Percentiles rank a stretch among this genome's conserved stretches.
Evolutionary conservation across 2,329 filamentous ascomycete genomes (phyloP).

Genomic region (Diaporthe helianthi): DNA sequence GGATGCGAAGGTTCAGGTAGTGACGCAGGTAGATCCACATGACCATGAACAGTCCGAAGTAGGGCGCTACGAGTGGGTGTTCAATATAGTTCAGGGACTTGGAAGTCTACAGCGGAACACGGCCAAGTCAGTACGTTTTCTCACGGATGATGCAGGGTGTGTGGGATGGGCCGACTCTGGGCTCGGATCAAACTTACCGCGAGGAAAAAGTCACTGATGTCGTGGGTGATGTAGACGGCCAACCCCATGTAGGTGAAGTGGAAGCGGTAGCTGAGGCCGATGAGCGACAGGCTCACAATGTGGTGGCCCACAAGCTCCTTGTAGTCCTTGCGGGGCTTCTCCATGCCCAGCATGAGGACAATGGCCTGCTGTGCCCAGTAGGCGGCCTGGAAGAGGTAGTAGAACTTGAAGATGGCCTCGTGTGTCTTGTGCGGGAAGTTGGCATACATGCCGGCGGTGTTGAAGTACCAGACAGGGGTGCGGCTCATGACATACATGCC

Average conservation of each 20-base stretch:
- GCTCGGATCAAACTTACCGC: conserved; percentile 65
- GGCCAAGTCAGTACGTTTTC: conserved; percentile 27
- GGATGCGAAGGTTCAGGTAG: conserved; percentile 79
- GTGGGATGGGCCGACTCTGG: not conserved
- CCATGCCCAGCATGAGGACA: conserved; percentile 83
- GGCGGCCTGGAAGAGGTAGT: conserved; percentile 91
- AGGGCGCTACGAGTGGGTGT: conserved; percentile 77
- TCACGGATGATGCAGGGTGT: not conserved
- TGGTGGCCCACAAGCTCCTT: conserved; percentile 93
- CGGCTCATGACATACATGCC: conserved; percentile 90
- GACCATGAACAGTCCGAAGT: conserved; percentile 82
- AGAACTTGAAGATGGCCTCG: conserved; percentile 86
- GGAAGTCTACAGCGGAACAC: conserved; percentile 66
- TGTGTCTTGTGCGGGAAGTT: conserved; percentile 84
- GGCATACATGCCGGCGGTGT: conserved; percentile 89
- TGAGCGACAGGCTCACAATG: conserved; percentile 84
- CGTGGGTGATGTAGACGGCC: conserved; percentile 92
- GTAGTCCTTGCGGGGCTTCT: conserved; percentile 95
- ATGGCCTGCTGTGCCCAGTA: conserved; percentile 97
- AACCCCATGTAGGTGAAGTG: conserved; percentile 96
- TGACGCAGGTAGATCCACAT: conserved; percentile 92
- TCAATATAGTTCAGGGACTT: conserved; percentile 94
- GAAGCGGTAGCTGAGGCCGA: conserved; percentile 88
- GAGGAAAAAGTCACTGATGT: conserved; percentile 94
- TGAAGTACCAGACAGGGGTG: conserved; percentile 96